Base-by-base conservation (phyloP, 2,329 filamentous ascomycete species). In the Dactylellina sp. region DNA sequence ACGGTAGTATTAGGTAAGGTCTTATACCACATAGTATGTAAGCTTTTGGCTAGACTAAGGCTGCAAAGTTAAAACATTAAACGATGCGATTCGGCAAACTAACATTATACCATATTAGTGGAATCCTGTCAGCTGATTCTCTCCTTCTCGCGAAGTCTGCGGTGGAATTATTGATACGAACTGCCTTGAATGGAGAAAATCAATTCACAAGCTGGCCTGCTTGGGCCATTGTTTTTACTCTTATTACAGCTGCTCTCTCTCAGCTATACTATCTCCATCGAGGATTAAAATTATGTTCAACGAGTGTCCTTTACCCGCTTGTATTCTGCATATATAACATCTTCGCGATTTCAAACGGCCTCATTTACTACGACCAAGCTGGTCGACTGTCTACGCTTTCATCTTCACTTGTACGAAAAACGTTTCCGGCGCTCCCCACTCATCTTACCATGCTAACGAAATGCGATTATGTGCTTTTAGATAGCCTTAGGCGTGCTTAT, bases 261-360 rank as follows among this genome's bases (percentile, higher is more conserved):
- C 95, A 99, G 81, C 86, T 99, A 4, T 99, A 97, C 82, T 98
- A 96, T 81, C 87, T 99, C 74, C 95, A 99, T 80, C 88, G 92
- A 46, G 95, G 95, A 60, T 86, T 99, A 75, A 97, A 97, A 82
- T 86, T 99, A 59, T 93, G 96, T 81, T 97, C 93, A 62, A 98
- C 95, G 20, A 97, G 92, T 79, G 90, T 98, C 75, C 85, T 99
- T 77, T 99, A 99, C 81, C 95, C 95, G 3, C 89, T 98, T 78
- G 93, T 98, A 40, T 99, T 99, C 82, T 99, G 95, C 85, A 88
- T 98, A 76, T 99, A 98, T 85, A 99, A 99, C 84, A 97, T 99
- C 79, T 93, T 98, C 79, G 95, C 95, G 77, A 99, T 99, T 77
- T 84, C 98, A 77, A 95, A 99, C 82, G 95, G 95, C 32, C 85